Evolutionary conservation across 352 stramenopile genomes (phyloP), one percentile per base, ranked within the genome.

Genomic region (Globisporangium camurandrum): DNA sequence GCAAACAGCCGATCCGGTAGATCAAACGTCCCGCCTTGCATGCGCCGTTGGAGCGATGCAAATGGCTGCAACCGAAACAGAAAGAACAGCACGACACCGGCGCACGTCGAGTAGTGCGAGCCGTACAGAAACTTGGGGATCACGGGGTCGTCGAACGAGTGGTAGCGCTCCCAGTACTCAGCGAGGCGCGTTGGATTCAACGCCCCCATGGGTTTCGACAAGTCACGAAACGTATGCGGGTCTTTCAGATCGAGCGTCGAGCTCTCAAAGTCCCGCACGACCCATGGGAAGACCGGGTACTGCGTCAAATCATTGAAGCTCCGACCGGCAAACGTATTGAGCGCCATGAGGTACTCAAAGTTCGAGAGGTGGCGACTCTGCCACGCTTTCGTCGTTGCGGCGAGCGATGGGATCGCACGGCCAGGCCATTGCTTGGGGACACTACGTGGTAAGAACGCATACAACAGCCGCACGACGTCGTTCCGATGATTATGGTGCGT

Each of bases 1-100:
- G 90, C 90, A 58, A 99, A 99, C 14, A 99, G 64, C 0, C 97
- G 88, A 60, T 99, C 97, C 0, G 96, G 80, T 0, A 99, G 80
- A 85, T 99, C 97, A 60, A 99, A 99, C 27, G 87, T 73, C 2
- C 95, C 94, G 43, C 90, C 81, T 75, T 99, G 97, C 58, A 99
- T 95, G 39, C 97, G 88, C 22, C 93, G 70, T 69, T 99, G 95
- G 1, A 99, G 75, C 16, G 82, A 75, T n/a, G 96, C 92, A 67
- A 98, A 99, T 3, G 97, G 97, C 69, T 99, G 90, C n/a, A 99
- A 59, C 36, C 97, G 82, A 45, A 99, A 84, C 14, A 99, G 81
- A 61, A 98, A 99, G 61, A 99, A 97, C 20, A 99, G 64, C 42
- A 99, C 97, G 28, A 99, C 95, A 34, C 96, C 97, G 14, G 81